These are phyloP conservation scores for Pichia sp. DNA, from an alignment of 1,139 yeast species.

Conservation along the genomic window DNA sequence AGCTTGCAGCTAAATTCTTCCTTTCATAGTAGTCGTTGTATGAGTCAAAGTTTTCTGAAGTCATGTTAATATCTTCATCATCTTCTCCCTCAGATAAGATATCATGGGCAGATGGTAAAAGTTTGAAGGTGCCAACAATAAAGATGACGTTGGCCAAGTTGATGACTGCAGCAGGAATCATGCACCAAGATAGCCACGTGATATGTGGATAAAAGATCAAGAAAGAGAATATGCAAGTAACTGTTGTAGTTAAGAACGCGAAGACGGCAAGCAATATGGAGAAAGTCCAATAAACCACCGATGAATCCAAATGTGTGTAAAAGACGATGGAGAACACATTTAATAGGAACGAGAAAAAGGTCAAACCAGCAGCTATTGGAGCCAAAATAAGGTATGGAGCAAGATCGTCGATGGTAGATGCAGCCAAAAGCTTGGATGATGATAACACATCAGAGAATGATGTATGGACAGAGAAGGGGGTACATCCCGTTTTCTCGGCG, in stretches of 20 bases:
- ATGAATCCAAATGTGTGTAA: background rate
- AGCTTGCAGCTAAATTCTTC: background rate
- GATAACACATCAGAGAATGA: constrained; percentile 13
- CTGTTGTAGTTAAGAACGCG: constrained; percentile 44
- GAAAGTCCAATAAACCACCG: constrained; percentile 28
- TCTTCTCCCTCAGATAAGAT: constrained; percentile 7
- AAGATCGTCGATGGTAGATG: constrained; percentile 18
- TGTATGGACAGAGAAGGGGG: constrained; percentile 4
- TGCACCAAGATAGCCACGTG: constrained; percentile 64
- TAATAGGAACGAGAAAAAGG: constrained; percentile 22
- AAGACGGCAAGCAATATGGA: constrained; percentile 33
- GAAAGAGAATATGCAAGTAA: constrained; percentile 47
- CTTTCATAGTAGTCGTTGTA: constrained; percentile 9
- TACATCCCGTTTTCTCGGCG: constrained; percentile 12
- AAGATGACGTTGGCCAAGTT: constrained; percentile 30
- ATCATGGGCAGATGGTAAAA: constrained; percentile 11
- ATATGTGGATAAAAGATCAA: constrained; percentile 56
- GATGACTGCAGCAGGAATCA: constrained; percentile 58
- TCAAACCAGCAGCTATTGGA: constrained; percentile 26
- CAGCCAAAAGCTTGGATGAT: constrained; percentile 2
- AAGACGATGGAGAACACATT: constrained; percentile 19
- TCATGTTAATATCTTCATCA: constrained; percentile 12
- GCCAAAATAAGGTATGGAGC: constrained; percentile 20
- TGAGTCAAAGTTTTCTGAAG: constrained; percentile 6
- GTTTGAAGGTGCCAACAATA: constrained; percentile 14